Conservation (phyloP, 169 alveolate genomes). For the Eimeria acervulina region DNA sequence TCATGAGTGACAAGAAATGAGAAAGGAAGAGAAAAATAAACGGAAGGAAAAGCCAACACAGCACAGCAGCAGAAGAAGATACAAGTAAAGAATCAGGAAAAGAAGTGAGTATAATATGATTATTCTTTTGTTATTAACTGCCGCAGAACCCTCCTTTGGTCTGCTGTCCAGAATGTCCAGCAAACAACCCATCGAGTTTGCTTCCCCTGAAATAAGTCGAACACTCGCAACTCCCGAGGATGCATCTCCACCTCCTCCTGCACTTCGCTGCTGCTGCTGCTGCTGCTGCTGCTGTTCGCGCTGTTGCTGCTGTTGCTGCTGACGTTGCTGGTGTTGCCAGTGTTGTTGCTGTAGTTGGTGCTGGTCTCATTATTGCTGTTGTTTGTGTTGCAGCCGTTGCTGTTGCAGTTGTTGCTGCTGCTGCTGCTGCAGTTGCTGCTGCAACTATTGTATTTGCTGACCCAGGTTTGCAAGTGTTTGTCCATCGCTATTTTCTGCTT, state of each 20-base stretch:
- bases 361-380: not conserved
- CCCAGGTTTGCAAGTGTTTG: not conserved
- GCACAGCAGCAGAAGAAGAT: too few relatives aligned
- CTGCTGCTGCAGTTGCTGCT: conserved; percentile 9
- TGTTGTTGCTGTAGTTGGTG: not conserved
- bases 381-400: not conserved
- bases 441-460: not conserved
- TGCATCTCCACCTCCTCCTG: conserved; percentile 4
- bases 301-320: not conserved
- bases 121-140: too few relatives aligned
- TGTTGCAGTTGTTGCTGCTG: not conserved
- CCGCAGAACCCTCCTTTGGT: not conserved
- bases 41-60: too few relatives aligned
- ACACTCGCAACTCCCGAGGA: conserved; percentile 39
- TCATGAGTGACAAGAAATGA: too few relatives aligned
- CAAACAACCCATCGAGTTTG: conserved; percentile 83
- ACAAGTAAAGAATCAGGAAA: too few relatives aligned
- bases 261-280: not conserved
- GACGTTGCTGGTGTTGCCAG: not conserved
- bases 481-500: not conserved
- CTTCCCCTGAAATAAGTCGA: conserved; percentile 75
- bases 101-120: too few relatives aligned
- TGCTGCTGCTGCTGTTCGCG: conserved; percentile 16
- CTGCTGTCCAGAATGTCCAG: conserved; percentile 78
- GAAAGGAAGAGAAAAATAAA: too few relatives aligned